Conservation (phyloP, 352 stramenopile genomes). For the Vaucheria bursata region DNA sequence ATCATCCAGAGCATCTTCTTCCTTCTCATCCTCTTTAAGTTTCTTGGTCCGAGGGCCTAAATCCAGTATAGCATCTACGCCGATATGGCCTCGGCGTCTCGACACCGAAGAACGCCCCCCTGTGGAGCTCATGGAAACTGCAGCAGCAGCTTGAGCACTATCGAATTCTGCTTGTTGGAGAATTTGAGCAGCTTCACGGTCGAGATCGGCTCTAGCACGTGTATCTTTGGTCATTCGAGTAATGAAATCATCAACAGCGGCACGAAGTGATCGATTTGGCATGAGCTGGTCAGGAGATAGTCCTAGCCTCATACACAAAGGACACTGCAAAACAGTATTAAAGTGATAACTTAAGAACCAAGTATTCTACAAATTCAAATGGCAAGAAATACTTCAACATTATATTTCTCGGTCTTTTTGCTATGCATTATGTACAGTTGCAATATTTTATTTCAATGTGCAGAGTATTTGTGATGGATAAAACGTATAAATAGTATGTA, state of each 20-base stretch:
- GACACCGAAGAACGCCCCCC: background rate
- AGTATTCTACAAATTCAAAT: too few species aligned
- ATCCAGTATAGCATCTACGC: conserved; percentile 10
- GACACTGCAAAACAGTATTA: conserved; percentile 21
- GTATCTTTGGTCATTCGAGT: conserved; percentile 18
- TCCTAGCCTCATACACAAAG: conserved; percentile 14
- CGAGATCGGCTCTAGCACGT: conserved; percentile 17
- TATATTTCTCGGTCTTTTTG: too few species aligned
- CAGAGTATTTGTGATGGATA: too few species aligned
- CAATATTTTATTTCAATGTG: too few species aligned
- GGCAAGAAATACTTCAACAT: too few species aligned
- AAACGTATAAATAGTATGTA: too few species aligned
- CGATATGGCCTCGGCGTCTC: background rate
- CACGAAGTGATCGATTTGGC: conserved; percentile 25
- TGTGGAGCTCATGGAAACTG: too few species aligned
- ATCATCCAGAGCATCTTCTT: background rate
- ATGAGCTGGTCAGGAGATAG: conserved; percentile 28
- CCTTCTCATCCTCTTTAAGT: background rate
- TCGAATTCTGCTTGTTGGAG: conserved; percentile 11
- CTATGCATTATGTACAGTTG: too few species aligned
- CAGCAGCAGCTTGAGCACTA: background rate
- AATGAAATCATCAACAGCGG: conserved; percentile 27
- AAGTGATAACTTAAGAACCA: too few species aligned
- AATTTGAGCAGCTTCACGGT: conserved; percentile 1
- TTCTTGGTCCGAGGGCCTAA: background rate